Conservation (phyloP, 306 rosid species). For the Pyrus bretschneideri region DNA sequence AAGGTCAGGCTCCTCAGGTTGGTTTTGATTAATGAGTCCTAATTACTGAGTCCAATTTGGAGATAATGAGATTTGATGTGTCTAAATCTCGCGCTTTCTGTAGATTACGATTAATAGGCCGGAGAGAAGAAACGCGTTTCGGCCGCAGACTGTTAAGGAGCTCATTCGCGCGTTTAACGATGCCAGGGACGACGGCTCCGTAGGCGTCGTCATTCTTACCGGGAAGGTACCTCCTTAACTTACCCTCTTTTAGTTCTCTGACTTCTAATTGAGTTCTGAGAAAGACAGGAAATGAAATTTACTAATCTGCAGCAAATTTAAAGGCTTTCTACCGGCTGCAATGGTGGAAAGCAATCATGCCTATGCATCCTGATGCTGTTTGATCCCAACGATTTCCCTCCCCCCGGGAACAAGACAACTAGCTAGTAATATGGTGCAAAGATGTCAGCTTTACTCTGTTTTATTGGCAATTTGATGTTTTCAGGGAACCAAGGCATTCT, state of each 20-base stretch:
- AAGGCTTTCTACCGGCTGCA: too few species aligned
- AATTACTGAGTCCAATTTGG: background rate
- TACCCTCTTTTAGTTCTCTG: too few species aligned
- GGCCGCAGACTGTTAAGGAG: conserved; percentile 79
- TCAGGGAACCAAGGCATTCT: conserved; percentile 82
- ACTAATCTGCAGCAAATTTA: too few species aligned
- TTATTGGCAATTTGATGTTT: background rate
- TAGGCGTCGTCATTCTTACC: conserved; percentile 79
- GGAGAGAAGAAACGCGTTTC: conserved; percentile 75
- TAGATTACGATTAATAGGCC: conserved; percentile 75
- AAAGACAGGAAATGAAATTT: too few species aligned
- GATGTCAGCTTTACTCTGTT: background rate
- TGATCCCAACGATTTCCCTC: too few species aligned
- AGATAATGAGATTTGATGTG: background rate
- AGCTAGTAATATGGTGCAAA: background rate
- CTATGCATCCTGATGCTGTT: too few species aligned
- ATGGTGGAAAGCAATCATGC: too few species aligned
- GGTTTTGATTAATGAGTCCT: background rate
- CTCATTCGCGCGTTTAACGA: conserved; percentile 67
- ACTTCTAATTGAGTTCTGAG: too few species aligned
- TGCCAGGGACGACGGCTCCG: conserved; percentile 63
- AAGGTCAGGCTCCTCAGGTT: conserved; percentile 35
- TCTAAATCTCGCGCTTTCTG: background rate
- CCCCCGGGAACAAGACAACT: too few species aligned
- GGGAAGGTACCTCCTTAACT: conserved; percentile 45